Evolutionary conservation across 208 protist species (phyloP), one percentile per base, ranked within the genome.

Genomic region (Crithidia brevicula): DNA sequence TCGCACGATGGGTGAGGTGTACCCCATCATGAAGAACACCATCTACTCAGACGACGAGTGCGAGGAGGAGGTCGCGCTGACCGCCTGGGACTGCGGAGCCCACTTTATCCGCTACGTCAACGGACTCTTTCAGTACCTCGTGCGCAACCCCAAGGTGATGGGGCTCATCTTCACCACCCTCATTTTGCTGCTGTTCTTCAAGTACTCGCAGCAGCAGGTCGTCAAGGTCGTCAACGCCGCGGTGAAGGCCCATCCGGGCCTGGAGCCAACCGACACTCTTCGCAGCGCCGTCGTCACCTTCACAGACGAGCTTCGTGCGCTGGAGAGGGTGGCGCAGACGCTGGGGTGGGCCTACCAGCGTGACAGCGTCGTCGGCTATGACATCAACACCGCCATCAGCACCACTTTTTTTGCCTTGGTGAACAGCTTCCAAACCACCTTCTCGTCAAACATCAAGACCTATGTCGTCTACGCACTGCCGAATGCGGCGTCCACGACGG

Each of bases 21-120:
- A 83, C 60, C 73, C 79, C 4, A 84, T 84, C 67, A 89, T 89
- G 83, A 85, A 79, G 67, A 71, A 72, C 70, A 84, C 83, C 43
- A 83, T 89, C 67, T 86, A 84, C 72, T 71, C 57, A 4, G 83
- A 86, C 66, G 77, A 82, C 52, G 80, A 81, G 65, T 85, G 79
- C 42, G 62, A 77, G 13, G 74, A 57, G 22, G 79, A 82, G 40
- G 68, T 82, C 22, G 49, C 56, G 49, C 34, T 82, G 33, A 77
- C 36, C 22, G 42, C 64, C 22, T 69, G 65, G 36, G 78, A 88
- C 65, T 84, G 69, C 56, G 82, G 82, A 10, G 75, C 61, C 18
- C 68, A 58, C 34, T 83, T 88, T 38, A 78, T 88, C 28, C 74
- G 65, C 50, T 88, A 88, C 71, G 23, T 87, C 51, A 78, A 79